Base-by-base conservation (phyloP, 2,329 filamentous ascomycete species). In the Epichloe sylvatica region DNA sequence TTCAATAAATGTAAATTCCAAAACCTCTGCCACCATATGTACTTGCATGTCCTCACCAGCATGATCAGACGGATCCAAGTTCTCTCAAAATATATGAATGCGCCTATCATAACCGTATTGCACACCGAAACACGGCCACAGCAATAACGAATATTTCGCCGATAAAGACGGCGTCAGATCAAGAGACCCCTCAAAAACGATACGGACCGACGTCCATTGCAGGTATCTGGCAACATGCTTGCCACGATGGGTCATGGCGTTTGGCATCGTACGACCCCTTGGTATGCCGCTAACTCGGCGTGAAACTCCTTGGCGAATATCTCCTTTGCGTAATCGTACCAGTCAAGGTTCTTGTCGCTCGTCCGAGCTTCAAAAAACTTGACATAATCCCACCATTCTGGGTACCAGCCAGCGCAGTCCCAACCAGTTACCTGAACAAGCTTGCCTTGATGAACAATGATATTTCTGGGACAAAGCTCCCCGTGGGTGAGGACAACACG, bases 301-400 rank as follows among this genome's bases (percentile, higher is more conserved):
- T 54, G 54, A 46, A 53, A 62, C 30, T 54, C 51, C 1, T 53
- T 53, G 0, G 35, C 45, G 36, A 65, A 65, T 12, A 64, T 62
- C 2, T 59, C 54, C n/a, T 46, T 25, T 13, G 59, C 60, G 46
- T 63, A 64, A 3, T 59, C 54, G 21, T 63, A 64, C 63, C 62
- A 65, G 49, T 64, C 62, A 11, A 52, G 47, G 42, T 63, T 64
- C 25, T 51, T 47, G 8, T 52, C 40, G 1, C 49, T n/a, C 35
- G 61, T 63, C 17, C 53, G 54, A 6, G 62, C 56, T 46, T 65
- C 63, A 37, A 64, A 64, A 48, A 65, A 65, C 41, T 63, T 63
- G 49, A 55, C 62, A 43, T 64, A 65, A 7, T 65, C 62, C 63
- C 63, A 64, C 63, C 63, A 65, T 15, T 54, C 54, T 1, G 63